A percentile compares a stretch with the other conserved stretches of the same genome.
These are phyloP conservation scores for Aureobasidium sp. DNA, from an alignment of 2,329 filamentous ascomycete genomes.

Conservation along the genomic window DNA sequence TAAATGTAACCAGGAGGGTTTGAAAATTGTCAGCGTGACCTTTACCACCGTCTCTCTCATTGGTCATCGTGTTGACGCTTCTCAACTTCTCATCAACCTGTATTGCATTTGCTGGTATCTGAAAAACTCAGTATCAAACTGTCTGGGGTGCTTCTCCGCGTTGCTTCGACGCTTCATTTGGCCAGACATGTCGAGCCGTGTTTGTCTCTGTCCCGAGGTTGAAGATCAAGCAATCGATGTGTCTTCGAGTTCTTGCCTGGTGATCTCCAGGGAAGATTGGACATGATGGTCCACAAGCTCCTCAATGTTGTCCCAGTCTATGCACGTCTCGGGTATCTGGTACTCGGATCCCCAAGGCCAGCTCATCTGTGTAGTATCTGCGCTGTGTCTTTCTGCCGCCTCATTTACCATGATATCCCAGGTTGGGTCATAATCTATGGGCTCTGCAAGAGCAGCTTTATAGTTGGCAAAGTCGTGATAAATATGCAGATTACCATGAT, in stretches of 20 bases:
- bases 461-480: slow-evolving; percentile 21
- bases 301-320: slow-evolving; percentile 4
- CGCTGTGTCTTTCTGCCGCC: background rate
- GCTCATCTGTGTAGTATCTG: background rate
- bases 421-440: background rate
- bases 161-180: background rate
- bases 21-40: slow-evolving; percentile 5
- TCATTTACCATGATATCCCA: background rate
- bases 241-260: background rate
- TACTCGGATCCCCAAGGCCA: slow-evolving; percentile 9
- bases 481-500: slow-evolving; percentile 16
- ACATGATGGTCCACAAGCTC: background rate
- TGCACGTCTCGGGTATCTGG: slow-evolving; percentile 5
- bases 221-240: background rate
- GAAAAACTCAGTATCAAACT: background rate
- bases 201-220: background rate
- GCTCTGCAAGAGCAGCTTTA: slow-evolving; percentile 15
- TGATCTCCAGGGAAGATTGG: background rate
- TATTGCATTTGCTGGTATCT: background rate
- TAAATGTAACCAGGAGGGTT: background rate
- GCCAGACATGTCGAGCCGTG: background rate
- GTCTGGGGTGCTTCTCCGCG: background rate
- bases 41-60: background rate
- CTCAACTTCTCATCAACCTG: background rate
- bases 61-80: background rate